These are phyloP conservation scores for Trypanosoma vivax DNA, from an alignment of 208 protist genomes.

Conservation along the genomic window DNA sequence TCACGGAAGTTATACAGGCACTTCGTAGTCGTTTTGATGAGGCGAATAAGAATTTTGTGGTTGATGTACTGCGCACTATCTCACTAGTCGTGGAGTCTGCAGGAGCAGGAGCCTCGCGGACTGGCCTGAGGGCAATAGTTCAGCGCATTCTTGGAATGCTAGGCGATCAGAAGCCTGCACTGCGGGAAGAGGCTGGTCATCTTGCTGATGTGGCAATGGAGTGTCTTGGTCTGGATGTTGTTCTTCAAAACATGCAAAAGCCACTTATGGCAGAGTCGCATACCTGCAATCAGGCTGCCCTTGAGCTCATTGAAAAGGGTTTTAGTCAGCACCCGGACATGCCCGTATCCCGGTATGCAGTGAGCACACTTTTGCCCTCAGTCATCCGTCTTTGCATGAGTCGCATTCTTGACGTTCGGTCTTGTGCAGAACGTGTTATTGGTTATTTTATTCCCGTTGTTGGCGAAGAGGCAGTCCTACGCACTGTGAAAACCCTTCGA, in stretches of 20 bases:
- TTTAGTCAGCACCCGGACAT: conserved; percentile 47
- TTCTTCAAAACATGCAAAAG: conserved; percentile 62
- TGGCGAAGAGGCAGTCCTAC: conserved; percentile 54
- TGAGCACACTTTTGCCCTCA: conserved; percentile 45
- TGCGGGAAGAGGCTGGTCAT: conserved; percentile 72
- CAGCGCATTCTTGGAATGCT: conserved; percentile 64
- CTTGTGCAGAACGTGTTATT: conserved; percentile 67
- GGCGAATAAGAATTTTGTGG: conserved; percentile 82
- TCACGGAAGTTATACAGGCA: conserved; percentile 43
- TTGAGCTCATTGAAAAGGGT: conserved; percentile 66
- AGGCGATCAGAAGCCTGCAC: conserved; percentile 66
- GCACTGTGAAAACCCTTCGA: conserved; percentile 51
- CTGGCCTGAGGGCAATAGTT: conserved; percentile 41
- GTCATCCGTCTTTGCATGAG: conserved; percentile 72
- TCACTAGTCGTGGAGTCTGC: conserved; percentile 48
- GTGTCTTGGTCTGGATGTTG: conserved; percentile 49
- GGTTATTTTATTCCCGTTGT: conserved; percentile 54
- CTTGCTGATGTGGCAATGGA: conserved; percentile 49
- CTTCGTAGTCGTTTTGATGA: conserved; percentile 71
- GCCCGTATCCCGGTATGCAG: conserved; percentile 29
- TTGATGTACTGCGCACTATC: conserved; percentile 75
- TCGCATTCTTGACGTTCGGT: conserved; percentile 73
- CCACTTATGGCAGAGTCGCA: conserved; percentile 75
- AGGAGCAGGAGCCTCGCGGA: conserved; percentile 31
- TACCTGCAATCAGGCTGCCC: conserved; percentile 55